Evolutionary conservation across 2,329 filamentous ascomycete species (phyloP), one percentile per base, ranked within the genome.

Genomic region (Albifimbria verrucaria): DNA sequence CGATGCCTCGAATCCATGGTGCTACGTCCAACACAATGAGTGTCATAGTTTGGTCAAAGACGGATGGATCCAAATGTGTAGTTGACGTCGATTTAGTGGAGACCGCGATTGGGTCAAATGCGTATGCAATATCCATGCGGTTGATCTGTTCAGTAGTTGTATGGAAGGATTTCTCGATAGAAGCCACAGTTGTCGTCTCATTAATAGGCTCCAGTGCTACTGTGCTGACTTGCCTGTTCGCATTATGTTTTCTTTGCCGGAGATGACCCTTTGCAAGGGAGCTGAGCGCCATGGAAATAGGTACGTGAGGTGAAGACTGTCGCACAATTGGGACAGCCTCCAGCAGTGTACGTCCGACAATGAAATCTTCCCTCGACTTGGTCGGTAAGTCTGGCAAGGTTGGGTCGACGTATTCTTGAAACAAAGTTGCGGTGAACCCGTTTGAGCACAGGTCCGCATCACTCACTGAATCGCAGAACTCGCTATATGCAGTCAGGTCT

Each of bases 1-100:
- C 85, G 55, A 99, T 97, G 36, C 81, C 79, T 11, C 95, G 88
- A n/a, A 97, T 82, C 67, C 90, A 97, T 0, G 95, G 94, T 0
- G 92, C 92, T 2, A 97, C 77, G 57, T 99, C 94, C 12, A 87
- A 74, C 0, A 82, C 79, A 26, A 96, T 83, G 20, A 86, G 75
- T 1, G 70, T 68, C 61, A 88, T 73, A 0, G 85, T 84, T 43
- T 89, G 83, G 62, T 96, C 91, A 59, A 96, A 91, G 0, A 88
- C 84, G 0, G 90, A 92, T 0, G 88, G 78, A 28, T 85, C 82
- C 1, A 91, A 76, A 43, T 75, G 75, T 7, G 64, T 59, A 17
- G 62, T 61, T 18, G 59, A 47, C 51, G 64, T 56, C 2, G 68
- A 62, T 56, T 77, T 80, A 25, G 80, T 78, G 0, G 77, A 72